Evolutionary conservation across 2,329 filamentous ascomycete genomes (phyloP), one percentile per base, ranked within the genome.

Genomic region (Neonectria faginata): DNA sequence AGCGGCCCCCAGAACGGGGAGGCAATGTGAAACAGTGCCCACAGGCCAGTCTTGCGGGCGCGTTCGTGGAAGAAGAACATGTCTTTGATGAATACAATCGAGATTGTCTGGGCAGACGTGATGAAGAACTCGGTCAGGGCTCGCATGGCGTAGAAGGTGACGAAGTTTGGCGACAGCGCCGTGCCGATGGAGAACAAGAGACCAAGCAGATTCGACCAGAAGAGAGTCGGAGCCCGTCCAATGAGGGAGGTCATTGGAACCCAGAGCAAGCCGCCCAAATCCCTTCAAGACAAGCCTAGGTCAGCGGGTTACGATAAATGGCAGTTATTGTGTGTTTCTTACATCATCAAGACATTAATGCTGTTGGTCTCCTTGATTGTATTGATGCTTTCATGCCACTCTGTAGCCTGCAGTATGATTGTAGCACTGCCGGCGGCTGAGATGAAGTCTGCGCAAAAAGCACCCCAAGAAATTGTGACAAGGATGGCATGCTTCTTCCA

Each of bases 21-120:
- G 11, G 80, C 73, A 57, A 82, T 74, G 69, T 81, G 79, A 62
- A 80, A 77, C 3, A 77, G 74, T 16, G 80, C 81, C 82, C 82
- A 84, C 41, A 85, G 75, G 54, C 82, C 82, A 64, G 84, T 84
- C 71, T 85, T 84, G 22, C 82, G 75, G 1, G 83, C 82, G 39
- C 84, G 78, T 65, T 88, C 82, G 68, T 89, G 86, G 74, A 88
- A 86, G 77, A 86, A 88, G 78, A 87, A 89, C 62, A 87, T 80
- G 73, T 89, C 86, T 58, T 86, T 83, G 71, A 87, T 83, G 70
- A 84, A 84, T 68, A 85, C 83, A 56, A 88, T 77, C 10, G 83
- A 83, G 16, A 79, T 79, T 5, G 77, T 80, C 62, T 84, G 82
- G 8, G 75, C 73, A 8, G 81, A 80, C 5, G 82, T 84, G 36